phyloP scores from a whole-genome alignment of 2,329 filamentous ascomycete species.

The Fusarium camptoceras region DNA sequence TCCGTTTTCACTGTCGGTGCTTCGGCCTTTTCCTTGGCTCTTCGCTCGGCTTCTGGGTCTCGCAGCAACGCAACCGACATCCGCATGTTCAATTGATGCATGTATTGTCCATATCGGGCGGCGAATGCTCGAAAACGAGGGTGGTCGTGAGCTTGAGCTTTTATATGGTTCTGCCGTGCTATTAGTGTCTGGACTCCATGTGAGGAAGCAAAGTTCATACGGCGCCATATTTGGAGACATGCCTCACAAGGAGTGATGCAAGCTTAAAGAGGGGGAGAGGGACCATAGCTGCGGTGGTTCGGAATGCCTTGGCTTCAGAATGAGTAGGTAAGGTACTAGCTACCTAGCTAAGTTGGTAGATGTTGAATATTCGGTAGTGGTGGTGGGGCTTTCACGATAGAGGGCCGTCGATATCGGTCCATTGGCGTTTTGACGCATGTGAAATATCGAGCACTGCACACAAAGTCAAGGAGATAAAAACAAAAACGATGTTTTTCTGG shows the following conservation, averaged over 20 bases:
- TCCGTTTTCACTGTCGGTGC: constrained; percentile 74
- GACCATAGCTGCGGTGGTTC: constrained; percentile 62
- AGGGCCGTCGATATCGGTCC: neutral
- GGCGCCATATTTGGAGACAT: constrained; percentile 76
- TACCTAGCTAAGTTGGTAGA: constrained; percentile 6
- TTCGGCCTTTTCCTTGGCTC: constrained; percentile 71
- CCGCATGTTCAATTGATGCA: constrained; percentile 76
- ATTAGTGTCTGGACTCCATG: constrained; percentile 25
- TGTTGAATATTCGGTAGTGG: constrained; percentile 16
- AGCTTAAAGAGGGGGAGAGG: constrained; percentile 76
- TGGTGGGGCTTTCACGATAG: constrained; percentile 31
- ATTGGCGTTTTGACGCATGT: constrained; percentile 13
- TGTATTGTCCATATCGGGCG: constrained; percentile 70
- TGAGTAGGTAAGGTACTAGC: constrained; percentile 1
- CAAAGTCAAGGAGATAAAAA: neutral
- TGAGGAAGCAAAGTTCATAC: constrained; percentile 58
- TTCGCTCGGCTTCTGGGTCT: constrained; percentile 67
- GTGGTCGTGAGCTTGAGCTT: constrained; percentile 73
- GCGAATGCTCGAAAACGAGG: constrained; percentile 70
- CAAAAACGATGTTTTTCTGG: no score
- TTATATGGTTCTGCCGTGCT: constrained; percentile 69
- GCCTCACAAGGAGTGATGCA: constrained; percentile 71
- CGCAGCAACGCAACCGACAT: constrained; percentile 69
- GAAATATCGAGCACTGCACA: neutral
- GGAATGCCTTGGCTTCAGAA: constrained; percentile 38